phyloP scores from a whole-genome alignment of 805 yeast species.

The Cyberlindnera amylophila region DNA sequence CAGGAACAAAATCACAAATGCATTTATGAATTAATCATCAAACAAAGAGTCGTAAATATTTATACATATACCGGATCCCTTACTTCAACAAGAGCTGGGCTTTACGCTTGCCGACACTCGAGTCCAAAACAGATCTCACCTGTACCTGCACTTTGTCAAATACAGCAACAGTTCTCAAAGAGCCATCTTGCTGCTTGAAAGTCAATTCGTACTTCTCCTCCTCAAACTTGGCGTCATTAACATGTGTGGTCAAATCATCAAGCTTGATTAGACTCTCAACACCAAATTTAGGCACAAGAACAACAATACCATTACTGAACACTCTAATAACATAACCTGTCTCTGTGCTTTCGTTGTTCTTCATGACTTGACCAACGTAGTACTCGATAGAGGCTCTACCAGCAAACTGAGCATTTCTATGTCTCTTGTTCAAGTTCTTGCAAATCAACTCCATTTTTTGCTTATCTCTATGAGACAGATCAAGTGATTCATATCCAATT shows the following conservation, averaged over 20 bases:
- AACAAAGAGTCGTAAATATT: too few relatives aligned
- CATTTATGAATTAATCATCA: not conserved
- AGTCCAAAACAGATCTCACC: slow-evolving; percentile 79
- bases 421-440: slow-evolving; percentile 86
- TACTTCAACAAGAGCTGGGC: slow-evolving; percentile 60
- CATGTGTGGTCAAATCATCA: slow-evolving; percentile 67
- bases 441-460: slow-evolving; percentile 84
- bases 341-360: slow-evolving; percentile 71
- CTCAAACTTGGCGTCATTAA: slow-evolving; percentile 58
- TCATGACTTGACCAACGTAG: slow-evolving; percentile 97
- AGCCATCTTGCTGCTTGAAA: slow-evolving; percentile 47
- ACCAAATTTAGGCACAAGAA: slow-evolving; percentile 92
- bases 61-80: too few relatives aligned
- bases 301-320: slow-evolving; percentile 91
- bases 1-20: not conserved
- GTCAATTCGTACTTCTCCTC: slow-evolving; percentile 74
- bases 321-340: slow-evolving; percentile 92
- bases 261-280: slow-evolving; percentile 88
- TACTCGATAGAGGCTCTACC: slow-evolving; percentile 98
- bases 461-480: slow-evolving; percentile 81
- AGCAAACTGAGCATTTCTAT: slow-evolving; percentile 97
- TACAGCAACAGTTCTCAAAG: slow-evolving; percentile 52
- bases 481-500: slow-evolving; percentile 84
- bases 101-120: slow-evolving; percentile 86
- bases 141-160: slow-evolving; percentile 85